Conservation (phyloP, 345 rosid species). For the Cardiospermum halicacabum region DNA sequence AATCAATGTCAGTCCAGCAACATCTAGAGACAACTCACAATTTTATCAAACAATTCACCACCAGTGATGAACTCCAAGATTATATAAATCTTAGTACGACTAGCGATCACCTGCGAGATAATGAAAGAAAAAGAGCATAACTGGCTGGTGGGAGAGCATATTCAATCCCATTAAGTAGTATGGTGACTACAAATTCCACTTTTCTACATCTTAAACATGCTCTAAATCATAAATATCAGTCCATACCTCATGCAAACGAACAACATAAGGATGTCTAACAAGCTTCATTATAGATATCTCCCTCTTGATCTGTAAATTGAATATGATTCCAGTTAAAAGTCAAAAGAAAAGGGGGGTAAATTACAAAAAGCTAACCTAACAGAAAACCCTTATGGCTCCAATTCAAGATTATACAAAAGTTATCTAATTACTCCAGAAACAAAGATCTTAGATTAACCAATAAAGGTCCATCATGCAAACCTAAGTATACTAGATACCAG, state of each 20-base stretch:
- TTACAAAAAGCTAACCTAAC: background rate
- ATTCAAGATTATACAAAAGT: background rate
- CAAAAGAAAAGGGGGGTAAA: conserved; percentile 2
- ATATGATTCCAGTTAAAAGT: background rate
- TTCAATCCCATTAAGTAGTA: background rate
- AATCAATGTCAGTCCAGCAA: background rate
- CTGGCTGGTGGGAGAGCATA: background rate
- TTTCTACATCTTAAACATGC: background rate
- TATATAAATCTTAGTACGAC: conserved; percentile 87
- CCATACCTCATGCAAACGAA: conserved; percentile 83
- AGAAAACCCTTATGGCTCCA: background rate
- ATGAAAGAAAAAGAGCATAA: conserved; percentile 4
- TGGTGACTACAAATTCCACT: background rate
- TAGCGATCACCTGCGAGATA: conserved; percentile 67
- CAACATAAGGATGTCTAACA: conserved; percentile 92
- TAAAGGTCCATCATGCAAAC: background rate
- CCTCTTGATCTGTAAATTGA: conserved; percentile 72
- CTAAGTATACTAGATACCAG: background rate
- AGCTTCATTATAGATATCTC: conserved; percentile 99
- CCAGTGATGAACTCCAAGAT: conserved; percentile 96
- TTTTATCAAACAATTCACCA: conserved; percentile 95
- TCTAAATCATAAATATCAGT: background rate
- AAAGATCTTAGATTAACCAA: background rate
- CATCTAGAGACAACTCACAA: conserved; percentile 48
- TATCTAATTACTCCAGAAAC: background rate